Evolutionary conservation across 2,329 filamentous ascomycete genomes (phyloP), one percentile per base, ranked within the genome.

Genomic region (Alternaria ethzedia): DNA sequence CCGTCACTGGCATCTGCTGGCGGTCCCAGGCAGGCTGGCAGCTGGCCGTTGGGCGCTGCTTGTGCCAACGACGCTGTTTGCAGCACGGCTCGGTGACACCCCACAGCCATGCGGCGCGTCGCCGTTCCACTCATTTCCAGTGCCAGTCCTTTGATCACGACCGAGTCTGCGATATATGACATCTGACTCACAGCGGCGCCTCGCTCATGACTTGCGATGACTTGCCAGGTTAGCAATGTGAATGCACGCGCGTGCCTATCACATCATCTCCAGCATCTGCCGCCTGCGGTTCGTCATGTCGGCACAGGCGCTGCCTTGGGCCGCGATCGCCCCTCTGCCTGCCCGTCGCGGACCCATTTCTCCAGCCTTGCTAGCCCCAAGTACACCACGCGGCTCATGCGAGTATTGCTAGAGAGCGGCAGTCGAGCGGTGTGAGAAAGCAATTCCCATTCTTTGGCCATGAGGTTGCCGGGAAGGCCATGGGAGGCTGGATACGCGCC

Each of bases 281-380:
- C 41, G 54, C 46, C 15, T 57, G 59, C 41, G 17, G 25, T 36
- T 50, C 56, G 59, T 59, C 46, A 49, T 63, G 55, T 52, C 63
- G 56, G 60, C 59, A 63, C 15, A 63, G 59, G 49, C 30, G 55
- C 52, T 63, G 60, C 55, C 54, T 65, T 57, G 49, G 63, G 60
- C 49, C 56, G 59, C 52, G 43, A 66, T 58, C 64, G 57, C 46
- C 64, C 20, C 30, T 43, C 56, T 30, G 30, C 45, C 13, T 57
- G 52, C 49, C 50, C 15, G 28, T 45, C 59, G 28, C 41, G 49
- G 55, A 50, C 57, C 57, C 47, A 51, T 54, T 57, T 41, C 30
- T 41, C 44, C 54, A 56, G 54, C 41, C 52, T 55, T 55, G 52
- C 36, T 43, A 26, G 23, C 41, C 25, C n/a, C 10, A 25, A 28